Evolutionary conservation across 352 stramenopile genomes (phyloP), one percentile per base, ranked within the genome.

Genomic region (Globisporangium iwayamae): DNA sequence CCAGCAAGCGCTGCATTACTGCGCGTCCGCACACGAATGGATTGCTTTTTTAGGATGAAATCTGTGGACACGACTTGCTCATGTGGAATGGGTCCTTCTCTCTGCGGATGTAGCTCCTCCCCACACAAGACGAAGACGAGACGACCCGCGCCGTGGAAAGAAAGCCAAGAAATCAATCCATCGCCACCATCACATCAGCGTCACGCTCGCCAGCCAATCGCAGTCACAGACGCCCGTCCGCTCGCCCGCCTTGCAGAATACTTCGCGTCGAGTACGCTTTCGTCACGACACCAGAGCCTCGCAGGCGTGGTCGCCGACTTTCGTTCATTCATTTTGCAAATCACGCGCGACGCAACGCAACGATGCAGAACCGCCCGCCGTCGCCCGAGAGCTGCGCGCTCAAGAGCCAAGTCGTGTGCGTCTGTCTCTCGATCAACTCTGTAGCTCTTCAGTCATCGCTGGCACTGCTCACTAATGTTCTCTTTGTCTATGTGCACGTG

Each of bases 331-430:
- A 46, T 56, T 56, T 30, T 14, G 1, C 14, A 56, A 56, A 14
- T 39, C n/a, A 8, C 51, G 1, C 28, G 14, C 8, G 16, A 8
- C 16, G 47, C 18, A 46, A 46, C 39, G 14, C 8, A n/a, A 48
- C 14, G 50, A 58, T 58, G 52, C 52, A 58, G 10, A 58, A 46
- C 52, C 52, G 32, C 22, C 52, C 52, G n/a, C 52, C 52, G n/a
- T 58, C 52, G 10, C 32, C 52, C 28, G 51, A 38, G 1, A 10
- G 22, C 25, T 53, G 56, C 28, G 28, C 56, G 16, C 39, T 62
- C 25, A 51, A 62, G 56, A 53, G 22, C 56, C 39, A 53, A 28
- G 30, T 48, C 28, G 38, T 62, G 56, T 62, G 30, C 39, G 56
- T 62, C 3, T 6, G 4, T n/a, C 28, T 4, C 5, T n/a, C 13